Evolutionary conservation across 202 grass and related monocot genomes (phyloP).

Genomic region (Cymbopogon flexuosus): DNA sequence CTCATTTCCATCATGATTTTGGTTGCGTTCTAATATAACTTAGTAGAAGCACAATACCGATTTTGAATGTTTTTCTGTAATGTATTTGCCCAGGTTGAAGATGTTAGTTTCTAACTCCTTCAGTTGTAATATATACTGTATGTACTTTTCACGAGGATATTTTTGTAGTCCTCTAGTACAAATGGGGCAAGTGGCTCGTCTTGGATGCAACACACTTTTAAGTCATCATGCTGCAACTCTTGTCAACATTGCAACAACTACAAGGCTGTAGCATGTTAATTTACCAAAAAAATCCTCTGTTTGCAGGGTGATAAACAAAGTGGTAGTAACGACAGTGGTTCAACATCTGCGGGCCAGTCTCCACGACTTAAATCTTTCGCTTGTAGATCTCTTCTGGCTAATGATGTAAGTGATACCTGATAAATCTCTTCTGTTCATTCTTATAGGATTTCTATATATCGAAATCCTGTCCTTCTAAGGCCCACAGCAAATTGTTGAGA

Average conservation of each 20-base stretch:
- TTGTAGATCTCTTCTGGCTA: constrained; percentile 64
- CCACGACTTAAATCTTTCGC: constrained; percentile 55
- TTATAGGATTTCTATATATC: neutral
- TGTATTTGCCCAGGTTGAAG: neutral
- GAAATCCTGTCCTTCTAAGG: neutral
- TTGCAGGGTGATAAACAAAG: constrained; percentile 70
- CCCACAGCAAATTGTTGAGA: neutral
- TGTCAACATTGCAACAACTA: neutral
- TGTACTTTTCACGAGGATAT: constrained; percentile 9
- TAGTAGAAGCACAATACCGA: neutral
- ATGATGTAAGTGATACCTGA: constrained; percentile 59
- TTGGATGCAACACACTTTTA: neutral
- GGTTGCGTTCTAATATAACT: neutral
- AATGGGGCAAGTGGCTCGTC: neutral
- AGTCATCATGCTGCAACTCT: constrained; percentile 8
- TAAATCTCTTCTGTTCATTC: neutral
- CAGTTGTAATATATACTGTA: neutral
- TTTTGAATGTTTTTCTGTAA: neutral
- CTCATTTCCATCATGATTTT: neutral
- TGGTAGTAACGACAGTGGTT: constrained; percentile 61
- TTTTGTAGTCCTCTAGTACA: constrained; percentile 15
- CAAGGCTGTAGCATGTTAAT: constrained; percentile 1
- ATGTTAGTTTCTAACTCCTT: neutral
- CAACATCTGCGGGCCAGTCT: constrained; percentile 62
- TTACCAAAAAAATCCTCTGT: constrained; percentile 10